phyloP scores from a whole-genome alignment of 768 basidiomycete genomes.

The Rhodotorula taiwanensis region DNA sequence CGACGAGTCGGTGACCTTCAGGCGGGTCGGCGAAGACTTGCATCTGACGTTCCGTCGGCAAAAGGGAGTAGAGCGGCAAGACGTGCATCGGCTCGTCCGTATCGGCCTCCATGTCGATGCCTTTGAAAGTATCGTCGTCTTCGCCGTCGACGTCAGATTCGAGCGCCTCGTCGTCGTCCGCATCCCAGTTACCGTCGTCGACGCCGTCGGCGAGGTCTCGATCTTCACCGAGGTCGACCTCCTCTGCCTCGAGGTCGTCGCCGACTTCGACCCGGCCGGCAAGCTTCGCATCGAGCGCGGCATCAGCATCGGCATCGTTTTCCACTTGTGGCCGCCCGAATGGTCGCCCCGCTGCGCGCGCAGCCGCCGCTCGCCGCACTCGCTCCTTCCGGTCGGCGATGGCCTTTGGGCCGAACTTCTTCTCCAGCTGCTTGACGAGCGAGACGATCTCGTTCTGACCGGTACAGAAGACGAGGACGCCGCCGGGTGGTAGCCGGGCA shows the following conservation, averaged over 20 bases:
- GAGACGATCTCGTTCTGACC: slow-evolving; percentile 91
- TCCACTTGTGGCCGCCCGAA: slow-evolving; percentile 1
- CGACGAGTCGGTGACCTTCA: slow-evolving; percentile 70
- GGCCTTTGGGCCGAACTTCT: slow-evolving; percentile 63
- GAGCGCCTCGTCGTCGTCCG: slow-evolving; percentile 54
- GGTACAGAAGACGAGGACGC: slow-evolving; percentile 86
- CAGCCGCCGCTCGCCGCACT: slow-evolving; percentile 40
- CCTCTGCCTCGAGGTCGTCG: slow-evolving; percentile 75
- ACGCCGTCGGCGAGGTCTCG: slow-evolving; percentile 42
- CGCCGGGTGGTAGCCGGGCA: slow-evolving; percentile 80
- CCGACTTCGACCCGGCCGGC: slow-evolving; percentile 16
- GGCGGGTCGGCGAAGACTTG: slow-evolving; percentile 82
- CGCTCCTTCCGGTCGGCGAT: slow-evolving; percentile 53
- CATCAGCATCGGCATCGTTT: slow-evolving; percentile 27
- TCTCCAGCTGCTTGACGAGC: slow-evolving; percentile 72
- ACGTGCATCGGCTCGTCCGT: slow-evolving; percentile 86
- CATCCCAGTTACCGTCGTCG: slow-evolving; percentile 56
- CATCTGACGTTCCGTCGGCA: slow-evolving; percentile 92
- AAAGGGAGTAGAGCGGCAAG: slow-evolving; percentile 83
- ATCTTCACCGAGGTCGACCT: slow-evolving; percentile 60
- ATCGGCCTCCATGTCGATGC: slow-evolving; percentile 54
- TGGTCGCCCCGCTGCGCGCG: slow-evolving; percentile 1
- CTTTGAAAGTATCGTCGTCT: slow-evolving; percentile 50
- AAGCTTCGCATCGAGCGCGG: slow-evolving; percentile 17
- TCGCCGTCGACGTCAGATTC: slow-evolving; percentile 57